Base-by-base conservation (phyloP, 768 basidiomycete genomes). In the Royoungia palumana region DNA sequence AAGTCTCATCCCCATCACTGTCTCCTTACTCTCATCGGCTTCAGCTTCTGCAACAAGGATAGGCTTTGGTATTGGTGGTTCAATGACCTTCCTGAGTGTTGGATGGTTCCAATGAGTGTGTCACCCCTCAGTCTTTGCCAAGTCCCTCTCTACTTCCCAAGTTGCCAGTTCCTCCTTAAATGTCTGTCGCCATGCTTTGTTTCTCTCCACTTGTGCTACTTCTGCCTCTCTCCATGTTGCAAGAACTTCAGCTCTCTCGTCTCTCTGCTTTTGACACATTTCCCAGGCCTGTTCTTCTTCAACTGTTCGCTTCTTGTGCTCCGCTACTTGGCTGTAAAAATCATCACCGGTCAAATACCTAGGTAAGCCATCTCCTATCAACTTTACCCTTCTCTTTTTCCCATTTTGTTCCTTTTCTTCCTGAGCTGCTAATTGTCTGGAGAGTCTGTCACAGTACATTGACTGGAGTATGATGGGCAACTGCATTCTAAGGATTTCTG, bases 291-390 rank as follows among this genome's bases (percentile, higher is more conserved):
- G 21, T 22, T 54, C 47, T 32, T 49, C 41, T 27, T 50, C 36
- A 19, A 25, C n/a, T 16, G 30, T 37, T 20, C 6, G 12, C 10
- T 27, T 27, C 25, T 27, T 10, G 25, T 27, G 25, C 25, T 5
- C 25, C 5, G 10, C 25, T 5, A 27, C 25, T 5, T 10, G 25
- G 5, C 10, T 5, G 10, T 27, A 27, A 39, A 68, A 65, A 2
- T 55, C 50, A 5, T 62, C 50, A 16, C 55, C 57, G 16, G 57
- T 55, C 21, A 68, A 47, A 12, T 60, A 53, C 35, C 32, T 53
- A 2, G 61, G 55, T 30, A 62, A 38, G 2, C 64, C 58, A 50
- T 68, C 59, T 16, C 49, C 55, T 27, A 49, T 52, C 3, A 57
- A 20, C 13, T 19, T 47, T 21, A 2, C 35, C 19, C 46, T 62